These are phyloP conservation scores for Tulasnella sp. DNA, from an alignment of 768 basidiomycete species.

Conservation along the genomic window DNA sequence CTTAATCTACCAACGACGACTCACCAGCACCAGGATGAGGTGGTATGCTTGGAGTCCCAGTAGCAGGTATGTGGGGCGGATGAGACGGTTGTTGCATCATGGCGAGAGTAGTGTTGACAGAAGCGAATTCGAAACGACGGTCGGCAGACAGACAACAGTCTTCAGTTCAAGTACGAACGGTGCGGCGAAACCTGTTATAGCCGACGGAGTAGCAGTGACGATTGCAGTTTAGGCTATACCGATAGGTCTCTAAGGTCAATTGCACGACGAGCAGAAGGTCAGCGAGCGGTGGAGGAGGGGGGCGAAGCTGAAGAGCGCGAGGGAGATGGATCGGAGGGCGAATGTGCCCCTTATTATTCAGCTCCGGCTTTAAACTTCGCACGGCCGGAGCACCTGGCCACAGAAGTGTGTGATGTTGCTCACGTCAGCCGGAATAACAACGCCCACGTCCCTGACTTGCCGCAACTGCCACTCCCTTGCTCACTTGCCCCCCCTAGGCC, in stretches of 20 bases:
- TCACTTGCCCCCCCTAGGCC: neutral
- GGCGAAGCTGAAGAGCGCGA: neutral
- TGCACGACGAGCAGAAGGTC: neutral
- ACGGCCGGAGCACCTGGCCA: neutral
- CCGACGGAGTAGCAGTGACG: neutral
- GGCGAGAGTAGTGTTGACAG: neutral
- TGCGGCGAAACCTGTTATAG: neutral
- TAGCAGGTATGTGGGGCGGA: neutral
- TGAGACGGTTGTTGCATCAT: conserved; percentile 9
- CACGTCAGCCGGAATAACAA: neutral
- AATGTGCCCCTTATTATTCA: neutral
- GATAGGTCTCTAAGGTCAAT: neutral
- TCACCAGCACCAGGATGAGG: neutral
- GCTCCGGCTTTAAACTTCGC: neutral
- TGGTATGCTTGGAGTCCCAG: neutral
- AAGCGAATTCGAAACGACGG: neutral
- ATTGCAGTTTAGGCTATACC: neutral
- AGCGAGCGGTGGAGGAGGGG: neutral
- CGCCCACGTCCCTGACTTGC: neutral
- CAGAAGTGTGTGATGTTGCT: neutral
- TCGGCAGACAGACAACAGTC: neutral
- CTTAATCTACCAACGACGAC: neutral
- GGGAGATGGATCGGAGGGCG: neutral
- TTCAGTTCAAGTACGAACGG: neutral
- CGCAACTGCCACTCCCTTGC: neutral